Conservation (phyloP, 116 monocot genomes). For the Phalaenopsis hybrid region DNA sequence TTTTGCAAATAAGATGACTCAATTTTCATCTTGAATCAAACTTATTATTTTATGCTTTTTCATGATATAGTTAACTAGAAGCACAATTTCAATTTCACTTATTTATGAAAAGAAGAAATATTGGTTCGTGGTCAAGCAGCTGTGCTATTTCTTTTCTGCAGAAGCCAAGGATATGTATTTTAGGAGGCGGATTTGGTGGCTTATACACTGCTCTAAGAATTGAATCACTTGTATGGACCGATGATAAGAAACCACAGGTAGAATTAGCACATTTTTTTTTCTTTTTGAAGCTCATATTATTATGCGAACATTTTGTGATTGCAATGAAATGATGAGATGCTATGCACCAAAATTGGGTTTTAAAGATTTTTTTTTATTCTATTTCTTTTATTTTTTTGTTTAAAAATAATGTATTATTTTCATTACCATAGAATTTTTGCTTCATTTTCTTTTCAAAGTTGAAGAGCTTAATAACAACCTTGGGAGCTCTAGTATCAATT, state of each 20-base stretch:
- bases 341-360: background rate
- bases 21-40: background rate
- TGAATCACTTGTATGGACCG: slow-evolving; percentile 90
- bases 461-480: background rate
- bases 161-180: slow-evolving; percentile 84
- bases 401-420: background rate
- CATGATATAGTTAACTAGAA: background rate
- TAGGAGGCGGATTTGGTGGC: slow-evolving; percentile 98
- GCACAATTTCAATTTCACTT: background rate
- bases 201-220: slow-evolving; percentile 85
- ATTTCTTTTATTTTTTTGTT: background rate
- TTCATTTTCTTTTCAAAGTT: background rate
- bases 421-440: background rate
- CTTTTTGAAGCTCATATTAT: background rate
- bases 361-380: background rate
- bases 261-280: background rate
- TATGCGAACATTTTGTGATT: background rate
- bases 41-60: background rate
- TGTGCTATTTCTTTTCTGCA: slow-evolving; percentile 20
- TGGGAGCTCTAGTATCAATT: background rate
- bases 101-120: too few species aligned
- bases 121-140: background rate
- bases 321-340: slow-evolving; percentile 1
- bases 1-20: background rate
- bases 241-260: slow-evolving; percentile 92